Percentiles rank a stretch among this genome's conserved stretches.
Conservation (phyloP, 1,284 basidiomycete species). For the Boletus semigastroideus region DNA sequence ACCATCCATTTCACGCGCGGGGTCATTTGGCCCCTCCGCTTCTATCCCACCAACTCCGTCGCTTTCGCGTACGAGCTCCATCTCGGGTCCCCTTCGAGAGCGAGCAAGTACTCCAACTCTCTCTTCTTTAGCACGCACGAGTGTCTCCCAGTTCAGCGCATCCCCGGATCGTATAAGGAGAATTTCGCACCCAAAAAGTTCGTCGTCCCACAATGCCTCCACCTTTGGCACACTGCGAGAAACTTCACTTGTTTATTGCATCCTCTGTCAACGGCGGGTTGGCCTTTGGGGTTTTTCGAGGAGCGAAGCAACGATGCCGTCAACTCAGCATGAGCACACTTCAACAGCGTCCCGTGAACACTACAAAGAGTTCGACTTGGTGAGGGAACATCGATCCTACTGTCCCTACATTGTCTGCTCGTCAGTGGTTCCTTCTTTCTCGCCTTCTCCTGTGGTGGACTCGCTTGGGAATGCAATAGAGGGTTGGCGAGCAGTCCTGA, state of each 20-base stretch:
- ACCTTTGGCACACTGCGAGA: slow-evolving; percentile 30
- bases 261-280: slow-evolving; percentile 70
- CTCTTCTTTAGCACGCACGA: slow-evolving; percentile 17
- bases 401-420: slow-evolving; percentile 78
- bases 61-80: slow-evolving; percentile 48
- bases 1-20: slow-evolving; percentile 35
- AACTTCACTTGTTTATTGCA: slow-evolving; percentile 58
- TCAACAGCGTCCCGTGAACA: slow-evolving; percentile 31
- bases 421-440: slow-evolving; percentile 59
- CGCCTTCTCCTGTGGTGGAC: slow-evolving; percentile 33
- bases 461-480: slow-evolving; percentile 46
- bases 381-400: slow-evolving; percentile 78
- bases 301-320: slow-evolving; percentile 14
- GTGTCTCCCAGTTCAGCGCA: slow-evolving; percentile 19
- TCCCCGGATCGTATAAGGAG: slow-evolving; percentile 23
- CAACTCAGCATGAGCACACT: slow-evolving; percentile 9
- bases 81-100: slow-evolving; percentile 28
- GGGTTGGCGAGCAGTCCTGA: slow-evolving; percentile 74
- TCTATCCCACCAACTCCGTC: slow-evolving; percentile 39
- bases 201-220: background rate
- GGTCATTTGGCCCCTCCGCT: slow-evolving; percentile 39
- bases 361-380: slow-evolving; percentile 64
- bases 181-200: slow-evolving; percentile 10
- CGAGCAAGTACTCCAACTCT: slow-evolving; percentile 14
- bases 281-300: slow-evolving; percentile 72